Evolutionary conservation across 805 yeast genomes (phyloP).

Genomic region (Yarrowia bubula): DNA sequence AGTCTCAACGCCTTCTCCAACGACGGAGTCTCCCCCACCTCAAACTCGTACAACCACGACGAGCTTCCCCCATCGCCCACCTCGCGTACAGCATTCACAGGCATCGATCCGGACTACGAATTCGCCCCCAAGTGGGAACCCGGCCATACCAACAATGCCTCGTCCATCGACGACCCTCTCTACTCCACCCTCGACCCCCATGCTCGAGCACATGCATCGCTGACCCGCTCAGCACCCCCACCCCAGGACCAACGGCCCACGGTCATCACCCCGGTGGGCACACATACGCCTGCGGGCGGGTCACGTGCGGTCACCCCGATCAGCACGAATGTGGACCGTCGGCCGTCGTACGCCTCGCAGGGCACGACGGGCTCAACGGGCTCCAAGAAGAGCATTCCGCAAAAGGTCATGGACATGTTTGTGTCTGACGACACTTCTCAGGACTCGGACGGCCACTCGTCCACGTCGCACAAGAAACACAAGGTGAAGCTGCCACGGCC

Average conservation of each 20-base stretch:
- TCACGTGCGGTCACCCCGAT: conserved; percentile 16
- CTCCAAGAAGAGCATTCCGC: conserved; percentile 24
- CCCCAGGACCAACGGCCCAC: neutral
- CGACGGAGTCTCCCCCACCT: conserved; percentile 25
- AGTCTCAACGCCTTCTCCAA: conserved; percentile 25
- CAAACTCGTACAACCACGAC: conserved; percentile 9
- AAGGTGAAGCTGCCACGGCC: conserved; percentile 15
- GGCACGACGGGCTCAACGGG: conserved; percentile 25
- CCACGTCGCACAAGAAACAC: conserved; percentile 1
- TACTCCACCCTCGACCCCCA: conserved; percentile 21
- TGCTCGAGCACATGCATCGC: conserved; percentile 6
- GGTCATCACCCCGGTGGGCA: conserved; percentile 6
- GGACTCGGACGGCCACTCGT: neutral
- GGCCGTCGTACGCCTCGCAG: conserved; percentile 28
- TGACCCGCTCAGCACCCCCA: neutral
- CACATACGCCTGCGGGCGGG: neutral
- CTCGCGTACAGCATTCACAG: conserved; percentile 17
- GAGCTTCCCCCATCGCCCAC: conserved; percentile 21
- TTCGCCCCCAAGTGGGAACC: conserved; percentile 22
- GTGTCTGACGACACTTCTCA: conserved; percentile 5
- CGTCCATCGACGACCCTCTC: conserved; percentile 21
- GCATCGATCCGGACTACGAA: conserved; percentile 26
- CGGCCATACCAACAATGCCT: neutral
- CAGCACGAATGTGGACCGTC: conserved; percentile 21
- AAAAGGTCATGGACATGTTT: conserved; percentile 23